A percentile compares a stretch with the other conserved stretches of the same genome.
Evolutionary conservation across 164 flowering plant species (phyloP).

Genomic region (Chimonanthus praecox): DNA sequence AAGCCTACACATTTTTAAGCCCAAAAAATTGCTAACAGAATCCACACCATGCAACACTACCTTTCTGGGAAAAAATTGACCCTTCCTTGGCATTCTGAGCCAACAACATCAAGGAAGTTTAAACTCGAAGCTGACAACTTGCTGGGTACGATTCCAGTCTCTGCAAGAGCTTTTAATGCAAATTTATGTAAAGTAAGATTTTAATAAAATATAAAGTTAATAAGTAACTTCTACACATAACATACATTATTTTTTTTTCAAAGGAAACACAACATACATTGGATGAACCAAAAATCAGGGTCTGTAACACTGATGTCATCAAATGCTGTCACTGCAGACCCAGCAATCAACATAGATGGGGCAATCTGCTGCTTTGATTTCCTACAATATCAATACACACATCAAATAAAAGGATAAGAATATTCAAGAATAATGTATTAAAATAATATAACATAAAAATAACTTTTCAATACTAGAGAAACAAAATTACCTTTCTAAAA

Average conservation of each 20-base stretch:
- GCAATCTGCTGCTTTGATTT: conserved; percentile 45
- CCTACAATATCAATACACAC: conserved; percentile 30
- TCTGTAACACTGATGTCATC: conserved; percentile 60
- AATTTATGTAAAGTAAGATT: neutral
- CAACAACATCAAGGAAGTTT: conserved; percentile 16
- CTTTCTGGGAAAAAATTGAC: conserved; percentile 65
- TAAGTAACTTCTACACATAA: too few species aligned
- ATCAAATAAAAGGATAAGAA: neutral
- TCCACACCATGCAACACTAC: conserved; percentile 23
- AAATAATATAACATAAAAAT: conserved; percentile 5
- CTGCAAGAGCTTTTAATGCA: conserved; percentile 63
- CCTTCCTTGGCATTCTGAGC: conserved; percentile 16
- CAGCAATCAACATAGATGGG: conserved; percentile 45
- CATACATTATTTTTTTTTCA: neutral
- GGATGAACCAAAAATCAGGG: conserved; percentile 68
- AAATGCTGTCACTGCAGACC: conserved; percentile 50
- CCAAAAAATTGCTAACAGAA: neutral
- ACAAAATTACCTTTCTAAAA: conserved; percentile 66
- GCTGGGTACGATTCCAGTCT: conserved; percentile 78
- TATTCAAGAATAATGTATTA: neutral
- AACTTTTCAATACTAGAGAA: neutral
- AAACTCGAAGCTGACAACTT: conserved; percentile 40
- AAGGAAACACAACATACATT: conserved; percentile 34
- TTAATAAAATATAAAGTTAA: too few species aligned
- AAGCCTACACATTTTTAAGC: neutral